These are phyloP conservation scores for Leccinum longicurvipes DNA, from an alignment of 768 basidiomycete species.

Conservation along the genomic window DNA sequence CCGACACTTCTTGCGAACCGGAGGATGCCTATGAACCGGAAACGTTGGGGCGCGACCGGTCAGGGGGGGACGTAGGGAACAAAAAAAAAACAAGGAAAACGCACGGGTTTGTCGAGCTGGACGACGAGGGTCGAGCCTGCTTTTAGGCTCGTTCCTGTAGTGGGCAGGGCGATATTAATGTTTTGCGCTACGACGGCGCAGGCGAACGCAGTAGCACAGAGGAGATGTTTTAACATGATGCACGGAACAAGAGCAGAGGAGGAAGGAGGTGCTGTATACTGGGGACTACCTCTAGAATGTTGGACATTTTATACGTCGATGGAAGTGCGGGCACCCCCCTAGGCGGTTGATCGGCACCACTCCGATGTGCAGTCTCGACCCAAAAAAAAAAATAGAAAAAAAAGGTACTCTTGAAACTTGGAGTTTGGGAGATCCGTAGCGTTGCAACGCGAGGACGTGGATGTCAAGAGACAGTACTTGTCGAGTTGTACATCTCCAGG, in stretches of 20 bases:
- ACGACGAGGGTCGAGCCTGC: conserved; percentile 36
- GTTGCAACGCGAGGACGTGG: background rate
- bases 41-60: background rate
- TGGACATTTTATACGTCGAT: conserved; percentile 5
- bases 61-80: background rate
- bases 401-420: too few relatives aligned
- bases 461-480: background rate
- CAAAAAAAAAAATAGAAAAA: too few relatives aligned
- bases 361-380: background rate
- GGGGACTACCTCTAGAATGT: background rate
- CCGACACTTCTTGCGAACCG: background rate
- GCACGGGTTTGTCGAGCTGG: conserved; percentile 39
- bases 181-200: conserved; percentile 38
- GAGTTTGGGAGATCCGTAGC: too few relatives aligned
- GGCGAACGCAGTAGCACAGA: conserved; percentile 7
- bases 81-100: too few relatives aligned
- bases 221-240: conserved; percentile 14
- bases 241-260: too few relatives aligned
- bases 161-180: conserved; percentile 36
- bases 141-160: conserved; percentile 27
- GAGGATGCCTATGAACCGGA: background rate
- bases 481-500: background rate
- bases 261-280: background rate
- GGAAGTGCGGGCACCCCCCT: background rate
- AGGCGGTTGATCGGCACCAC: background rate